phyloP scores from a whole-genome alignment of 257 asterid genomes.

The Mitragyna speciosa region DNA sequence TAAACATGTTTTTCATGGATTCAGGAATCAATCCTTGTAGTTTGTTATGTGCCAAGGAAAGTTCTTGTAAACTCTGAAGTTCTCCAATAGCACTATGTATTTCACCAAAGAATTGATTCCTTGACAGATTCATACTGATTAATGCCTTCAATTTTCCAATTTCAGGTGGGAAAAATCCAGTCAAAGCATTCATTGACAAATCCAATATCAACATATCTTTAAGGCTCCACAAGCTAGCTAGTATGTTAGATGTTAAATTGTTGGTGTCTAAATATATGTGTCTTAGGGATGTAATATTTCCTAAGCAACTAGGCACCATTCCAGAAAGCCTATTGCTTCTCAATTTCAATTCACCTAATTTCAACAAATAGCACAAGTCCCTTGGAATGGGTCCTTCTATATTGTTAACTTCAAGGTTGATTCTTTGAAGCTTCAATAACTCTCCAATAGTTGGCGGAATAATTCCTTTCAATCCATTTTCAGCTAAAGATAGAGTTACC shows the following conservation, averaged over 20 bases:
- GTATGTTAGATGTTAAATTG: background rate
- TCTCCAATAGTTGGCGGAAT: conserved; percentile 2
- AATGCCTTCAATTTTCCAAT: background rate
- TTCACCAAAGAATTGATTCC: background rate
- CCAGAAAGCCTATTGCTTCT: background rate
- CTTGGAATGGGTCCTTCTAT: background rate
- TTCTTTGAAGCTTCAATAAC: too few species aligned
- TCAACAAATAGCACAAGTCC: background rate
- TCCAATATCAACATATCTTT: background rate
- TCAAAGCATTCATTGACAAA: background rate
- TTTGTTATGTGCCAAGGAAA: background rate
- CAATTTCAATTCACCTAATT: background rate
- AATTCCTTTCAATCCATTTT: background rate
- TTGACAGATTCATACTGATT: background rate
- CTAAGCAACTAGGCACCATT: background rate
- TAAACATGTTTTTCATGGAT: background rate
- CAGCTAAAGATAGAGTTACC: background rate
- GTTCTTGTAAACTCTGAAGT: background rate
- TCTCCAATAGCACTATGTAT: background rate
- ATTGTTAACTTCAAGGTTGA: background rate
- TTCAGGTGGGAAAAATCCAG: background rate
- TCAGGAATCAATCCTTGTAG: conserved; percentile 10
- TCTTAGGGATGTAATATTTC: background rate
- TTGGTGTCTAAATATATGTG: background rate
- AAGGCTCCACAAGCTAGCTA: background rate